Conservation (phyloP, 441 rosid genomes). For the Codiaeum variegatum region DNA sequence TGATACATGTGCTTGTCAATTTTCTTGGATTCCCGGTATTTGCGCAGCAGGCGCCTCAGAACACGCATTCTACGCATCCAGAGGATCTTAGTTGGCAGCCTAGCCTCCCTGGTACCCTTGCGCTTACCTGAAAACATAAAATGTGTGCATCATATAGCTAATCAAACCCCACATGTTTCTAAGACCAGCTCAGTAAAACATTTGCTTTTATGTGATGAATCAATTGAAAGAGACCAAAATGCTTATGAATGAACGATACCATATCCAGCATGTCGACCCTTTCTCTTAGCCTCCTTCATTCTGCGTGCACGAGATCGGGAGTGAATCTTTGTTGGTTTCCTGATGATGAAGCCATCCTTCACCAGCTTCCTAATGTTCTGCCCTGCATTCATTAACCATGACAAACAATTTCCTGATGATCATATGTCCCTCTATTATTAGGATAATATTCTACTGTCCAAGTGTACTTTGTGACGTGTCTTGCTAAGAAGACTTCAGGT, state of each 20-base stretch:
- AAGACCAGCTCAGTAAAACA: background rate
- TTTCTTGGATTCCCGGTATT: conserved; percentile 63
- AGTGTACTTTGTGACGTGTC: too few relatives aligned
- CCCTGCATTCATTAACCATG: conserved; percentile 37
- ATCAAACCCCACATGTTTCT: background rate
- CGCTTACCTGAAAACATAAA: conserved; percentile 55
- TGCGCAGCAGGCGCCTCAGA: conserved; percentile 60
- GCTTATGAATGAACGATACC: conserved; percentile 35
- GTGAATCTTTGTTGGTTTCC: conserved; percentile 93
- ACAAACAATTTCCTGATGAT: background rate
- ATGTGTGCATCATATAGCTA: background rate
- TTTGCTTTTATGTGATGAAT: background rate
- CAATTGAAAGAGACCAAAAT: background rate
- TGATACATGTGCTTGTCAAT: conserved; percentile 88
- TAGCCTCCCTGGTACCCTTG: conserved; percentile 83
- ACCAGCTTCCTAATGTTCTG: conserved; percentile 89
- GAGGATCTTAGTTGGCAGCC: conserved; percentile 71
- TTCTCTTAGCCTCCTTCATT: conserved; percentile 82
- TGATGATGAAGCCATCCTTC: conserved; percentile 91
- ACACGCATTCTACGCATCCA: conserved; percentile 89
- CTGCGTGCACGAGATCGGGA: conserved; percentile 91
- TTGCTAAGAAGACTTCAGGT: too few relatives aligned
- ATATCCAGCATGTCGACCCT: conserved; percentile 91
- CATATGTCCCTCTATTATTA: too few relatives aligned
- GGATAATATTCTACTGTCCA: too few relatives aligned